These are phyloP conservation scores for Murraya koenigii DNA, from an alignment of 345 rosid species.

Conservation along the genomic window DNA sequence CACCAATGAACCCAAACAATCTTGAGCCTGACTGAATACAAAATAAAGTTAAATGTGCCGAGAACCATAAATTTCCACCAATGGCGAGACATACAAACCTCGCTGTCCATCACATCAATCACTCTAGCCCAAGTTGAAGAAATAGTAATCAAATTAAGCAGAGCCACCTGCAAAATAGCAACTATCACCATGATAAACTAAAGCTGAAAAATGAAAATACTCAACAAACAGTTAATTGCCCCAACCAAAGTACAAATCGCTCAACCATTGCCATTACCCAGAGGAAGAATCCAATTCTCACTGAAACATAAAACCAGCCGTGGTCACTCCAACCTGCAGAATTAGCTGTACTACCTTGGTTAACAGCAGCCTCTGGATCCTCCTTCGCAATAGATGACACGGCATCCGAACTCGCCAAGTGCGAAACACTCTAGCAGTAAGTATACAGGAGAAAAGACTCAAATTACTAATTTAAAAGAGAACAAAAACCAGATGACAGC, in stretches of 20 bases:
- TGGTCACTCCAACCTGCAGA: constrained; percentile 45
- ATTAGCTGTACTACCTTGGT: constrained; percentile 32
- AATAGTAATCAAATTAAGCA: constrained; percentile 87
- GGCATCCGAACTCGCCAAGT: constrained; percentile 42
- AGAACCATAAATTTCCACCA: constrained; percentile 9
- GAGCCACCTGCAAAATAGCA: constrained; percentile 55
- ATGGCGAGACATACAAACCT: constrained; percentile 44
- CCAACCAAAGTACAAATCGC: constrained; percentile 14
- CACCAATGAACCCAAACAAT: constrained; percentile 95
- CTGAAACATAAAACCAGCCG: constrained; percentile 74
- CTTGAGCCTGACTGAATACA: constrained; percentile 91
- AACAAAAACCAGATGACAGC: background rate
- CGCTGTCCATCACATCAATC: constrained; percentile 88
- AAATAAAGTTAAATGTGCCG: constrained; percentile 27
- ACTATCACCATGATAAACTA: background rate
- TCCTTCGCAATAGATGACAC: constrained; percentile 34
- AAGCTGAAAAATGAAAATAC: background rate
- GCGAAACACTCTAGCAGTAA: constrained; percentile 5
- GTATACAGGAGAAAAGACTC: background rate
- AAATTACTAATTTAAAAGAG: background rate
- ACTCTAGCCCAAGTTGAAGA: constrained; percentile 97
- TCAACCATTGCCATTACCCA: constrained; percentile 54
- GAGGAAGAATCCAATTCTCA: constrained; percentile 82
- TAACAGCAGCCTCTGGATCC: constrained; percentile 25
- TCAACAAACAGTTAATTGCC: background rate